Conservation (phyloP, 306 rosid genomes). For the Citrullus mucosospermus region DNA sequence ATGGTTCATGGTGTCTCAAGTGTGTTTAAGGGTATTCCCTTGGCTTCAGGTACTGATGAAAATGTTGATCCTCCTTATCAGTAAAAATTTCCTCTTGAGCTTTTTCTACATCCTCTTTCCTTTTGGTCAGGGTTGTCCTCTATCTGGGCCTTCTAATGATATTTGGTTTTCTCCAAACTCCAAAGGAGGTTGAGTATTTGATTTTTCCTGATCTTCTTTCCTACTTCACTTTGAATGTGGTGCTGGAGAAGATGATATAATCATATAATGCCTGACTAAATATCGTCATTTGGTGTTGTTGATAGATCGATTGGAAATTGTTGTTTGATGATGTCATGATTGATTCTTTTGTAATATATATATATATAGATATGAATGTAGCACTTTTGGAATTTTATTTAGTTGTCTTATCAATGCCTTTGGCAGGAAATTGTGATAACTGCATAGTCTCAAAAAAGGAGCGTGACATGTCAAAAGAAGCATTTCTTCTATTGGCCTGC, state of each 20-base stretch:
- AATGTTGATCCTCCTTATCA: not conserved
- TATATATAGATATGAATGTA: not conserved
- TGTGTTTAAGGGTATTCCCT: not conserved
- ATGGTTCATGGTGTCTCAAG: not conserved
- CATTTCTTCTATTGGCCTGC: slow-evolving; percentile 83
- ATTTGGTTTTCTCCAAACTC: not conserved
- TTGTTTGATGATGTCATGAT: not conserved
- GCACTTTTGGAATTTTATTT: not conserved
- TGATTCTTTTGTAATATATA: not conserved
- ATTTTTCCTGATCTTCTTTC: not conserved
- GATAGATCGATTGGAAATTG: not conserved
- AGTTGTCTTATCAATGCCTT: not conserved
- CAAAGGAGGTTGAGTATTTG: not conserved
- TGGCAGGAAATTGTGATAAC: slow-evolving; percentile 75
- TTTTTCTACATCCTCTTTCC: not conserved
- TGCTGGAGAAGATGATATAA: not conserved
- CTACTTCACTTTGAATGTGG: not conserved
- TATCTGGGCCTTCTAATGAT: not conserved
- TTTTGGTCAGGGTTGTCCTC: not conserved
- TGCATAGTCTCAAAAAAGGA: slow-evolving; percentile 49
- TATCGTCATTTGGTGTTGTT: not conserved
- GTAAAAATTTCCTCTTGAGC: not conserved
- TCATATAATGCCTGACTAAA: not conserved
- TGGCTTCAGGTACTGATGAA: not conserved
- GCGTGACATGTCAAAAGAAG: slow-evolving; percentile 74